These are phyloP conservation scores for Suhomyces bribrorum DNA, from an alignment of 1,139 yeast genomes.

Conservation along the genomic window DNA sequence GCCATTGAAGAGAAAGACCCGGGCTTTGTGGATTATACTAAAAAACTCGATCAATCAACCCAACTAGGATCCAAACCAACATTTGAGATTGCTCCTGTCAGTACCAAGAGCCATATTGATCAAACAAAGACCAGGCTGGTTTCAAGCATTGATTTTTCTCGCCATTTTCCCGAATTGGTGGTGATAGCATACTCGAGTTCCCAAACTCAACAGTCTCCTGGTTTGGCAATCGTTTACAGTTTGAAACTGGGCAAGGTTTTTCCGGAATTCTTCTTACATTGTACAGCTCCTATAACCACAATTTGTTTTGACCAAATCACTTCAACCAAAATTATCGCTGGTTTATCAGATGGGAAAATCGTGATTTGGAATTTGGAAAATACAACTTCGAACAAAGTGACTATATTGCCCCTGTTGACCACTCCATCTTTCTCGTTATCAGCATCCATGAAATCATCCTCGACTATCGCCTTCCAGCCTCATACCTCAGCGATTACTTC, in stretches of 20 bases:
- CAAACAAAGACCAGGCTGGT: conserved; percentile 22
- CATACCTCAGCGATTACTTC: conserved; percentile 18
- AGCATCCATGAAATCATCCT: conserved; percentile 3
- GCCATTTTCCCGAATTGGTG: conserved; percentile 41
- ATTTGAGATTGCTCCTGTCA: conserved; percentile 6
- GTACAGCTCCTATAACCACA: conserved; percentile 44
- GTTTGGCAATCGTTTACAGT: conserved; percentile 37
- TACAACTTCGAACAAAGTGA: conserved; percentile 16
- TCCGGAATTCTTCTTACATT: conserved; percentile 53
- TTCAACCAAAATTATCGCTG: conserved; percentile 36
- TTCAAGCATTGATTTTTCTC: conserved; percentile 43
- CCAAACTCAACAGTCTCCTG: conserved; percentile 21
- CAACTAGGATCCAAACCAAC: conserved; percentile 3
- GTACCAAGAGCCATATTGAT: conserved; percentile 1
- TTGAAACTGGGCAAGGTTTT: conserved; percentile 18
- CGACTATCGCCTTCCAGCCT: conserved; percentile 7
- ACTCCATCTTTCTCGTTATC: conserved; percentile 25
- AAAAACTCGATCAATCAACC: conserved; percentile 11
- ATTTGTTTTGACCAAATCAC: conserved; percentile 40
- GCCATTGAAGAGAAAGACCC: conserved; percentile 15
- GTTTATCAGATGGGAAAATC: conserved; percentile 37
- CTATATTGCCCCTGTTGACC: conserved; percentile 31
- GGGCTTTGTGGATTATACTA: conserved; percentile 15
- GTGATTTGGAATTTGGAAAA: conserved; percentile 42
- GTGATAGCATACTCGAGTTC: conserved; percentile 32